phyloP scores from a whole-genome alignment of 2,329 filamentous ascomycete genomes.

The Acephala macrosclerotiorum region DNA sequence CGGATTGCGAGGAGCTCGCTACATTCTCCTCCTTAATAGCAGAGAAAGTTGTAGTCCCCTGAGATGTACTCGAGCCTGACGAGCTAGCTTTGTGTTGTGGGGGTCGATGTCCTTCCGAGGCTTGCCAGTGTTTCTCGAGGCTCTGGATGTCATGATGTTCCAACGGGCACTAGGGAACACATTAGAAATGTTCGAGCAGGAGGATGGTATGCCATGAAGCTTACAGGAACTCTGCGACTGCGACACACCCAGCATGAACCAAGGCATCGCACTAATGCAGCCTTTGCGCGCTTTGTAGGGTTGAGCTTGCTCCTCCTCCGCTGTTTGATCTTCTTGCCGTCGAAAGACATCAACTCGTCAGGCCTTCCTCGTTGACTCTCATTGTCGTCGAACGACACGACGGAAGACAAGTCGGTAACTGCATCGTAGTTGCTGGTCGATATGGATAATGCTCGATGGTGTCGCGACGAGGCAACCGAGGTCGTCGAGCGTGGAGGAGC shows the following conservation, averaged over 20 bases:
- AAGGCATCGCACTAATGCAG: slow-evolving; percentile 40
- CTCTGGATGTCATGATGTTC: slow-evolving; percentile 40
- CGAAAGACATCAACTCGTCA: slow-evolving; percentile 33
- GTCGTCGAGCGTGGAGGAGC: slow-evolving; percentile 32
- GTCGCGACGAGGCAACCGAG: slow-evolving; percentile 32
- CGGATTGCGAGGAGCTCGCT: slow-evolving; percentile 21
- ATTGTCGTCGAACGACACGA: slow-evolving; percentile 40
- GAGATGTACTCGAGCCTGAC: slow-evolving; percentile 25
- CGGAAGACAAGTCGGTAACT: slow-evolving; percentile 38
- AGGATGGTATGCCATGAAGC: slow-evolving; percentile 8
- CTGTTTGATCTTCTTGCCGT: slow-evolving; percentile 36
- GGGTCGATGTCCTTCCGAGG: slow-evolving; percentile 10
- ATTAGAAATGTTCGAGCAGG: slow-evolving; percentile 14
- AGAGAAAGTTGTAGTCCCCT: slow-evolving; percentile 19
- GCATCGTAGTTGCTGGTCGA: slow-evolving; percentile 29
- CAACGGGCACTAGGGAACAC: slow-evolving; percentile 36
- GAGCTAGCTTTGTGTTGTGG: slow-evolving; percentile 19
- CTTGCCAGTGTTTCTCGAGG: slow-evolving; percentile 32
- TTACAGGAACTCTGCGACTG: slow-evolving; percentile 33
- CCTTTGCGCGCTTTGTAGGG: slow-evolving; percentile 37
- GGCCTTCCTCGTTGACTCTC: slow-evolving; percentile 27
- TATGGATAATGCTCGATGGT: slow-evolving; percentile 27
- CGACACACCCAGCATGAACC: slow-evolving; percentile 37
- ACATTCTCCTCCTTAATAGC: slow-evolving; percentile 19
- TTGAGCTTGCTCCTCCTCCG: slow-evolving; percentile 33